These are phyloP conservation scores for Medicago ruthenica DNA, from an alignment of 306 rosid genomes.

Conservation along the genomic window DNA sequence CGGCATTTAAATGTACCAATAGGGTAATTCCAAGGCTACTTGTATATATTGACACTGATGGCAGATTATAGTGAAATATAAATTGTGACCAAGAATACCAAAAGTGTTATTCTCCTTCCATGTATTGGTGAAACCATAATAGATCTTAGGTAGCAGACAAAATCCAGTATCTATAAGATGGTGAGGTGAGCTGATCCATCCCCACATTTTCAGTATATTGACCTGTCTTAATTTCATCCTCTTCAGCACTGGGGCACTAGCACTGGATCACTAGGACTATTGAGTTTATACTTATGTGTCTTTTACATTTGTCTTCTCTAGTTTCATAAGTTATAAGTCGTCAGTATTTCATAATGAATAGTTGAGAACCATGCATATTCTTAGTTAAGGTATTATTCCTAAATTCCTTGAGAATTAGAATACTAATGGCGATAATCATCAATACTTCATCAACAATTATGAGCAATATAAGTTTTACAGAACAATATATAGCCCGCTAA, in stretches of 20 bases:
- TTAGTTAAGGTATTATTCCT: neutral
- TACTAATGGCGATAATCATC: neutral
- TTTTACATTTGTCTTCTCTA: neutral
- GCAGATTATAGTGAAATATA: neutral
- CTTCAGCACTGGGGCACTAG: neutral
- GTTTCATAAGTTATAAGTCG: neutral
- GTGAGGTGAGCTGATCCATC: slow-evolving; percentile 2
- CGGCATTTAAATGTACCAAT: neutral
- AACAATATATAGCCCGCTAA: slow-evolving; percentile 1
- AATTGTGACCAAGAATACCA: neutral
- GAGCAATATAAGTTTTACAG: slow-evolving; percentile 17
- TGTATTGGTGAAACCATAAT: neutral
- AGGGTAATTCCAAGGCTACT: neutral
- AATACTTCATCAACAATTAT: slow-evolving; percentile 8
- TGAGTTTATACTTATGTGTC: neutral
- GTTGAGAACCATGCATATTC: neutral
- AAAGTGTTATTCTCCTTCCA: neutral
- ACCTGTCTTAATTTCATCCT: neutral
- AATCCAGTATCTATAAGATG: neutral
- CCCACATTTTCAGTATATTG: neutral
- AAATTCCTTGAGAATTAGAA: neutral
- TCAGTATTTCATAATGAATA: neutral
- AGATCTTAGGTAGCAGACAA: neutral
- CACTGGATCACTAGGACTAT: neutral
- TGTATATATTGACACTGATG: neutral